phyloP scores from a whole-genome alignment of 805 yeast species.

The Candida boleticola region DNA sequence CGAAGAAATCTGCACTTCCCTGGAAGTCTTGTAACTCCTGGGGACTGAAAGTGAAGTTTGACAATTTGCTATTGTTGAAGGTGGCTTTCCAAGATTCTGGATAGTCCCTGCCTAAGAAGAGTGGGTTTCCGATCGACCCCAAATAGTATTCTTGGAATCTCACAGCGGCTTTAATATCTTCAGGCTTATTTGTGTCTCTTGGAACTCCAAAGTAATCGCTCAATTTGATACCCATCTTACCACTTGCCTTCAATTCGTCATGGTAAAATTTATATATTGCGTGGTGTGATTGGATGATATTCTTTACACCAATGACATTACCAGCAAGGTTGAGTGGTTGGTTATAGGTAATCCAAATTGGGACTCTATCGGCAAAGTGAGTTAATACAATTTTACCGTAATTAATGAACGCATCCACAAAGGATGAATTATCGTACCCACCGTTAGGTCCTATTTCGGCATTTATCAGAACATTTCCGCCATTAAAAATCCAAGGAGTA shows the following conservation, averaged over 20 bases:
- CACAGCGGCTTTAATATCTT: slow-evolving; percentile 23
- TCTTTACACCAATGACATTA: slow-evolving; percentile 19
- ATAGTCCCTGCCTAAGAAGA: slow-evolving; percentile 27
- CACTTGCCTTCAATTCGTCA: slow-evolving; percentile 21
- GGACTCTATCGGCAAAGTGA: slow-evolving; percentile 28
- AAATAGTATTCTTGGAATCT: slow-evolving; percentile 21
- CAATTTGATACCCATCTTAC: slow-evolving; percentile 24
- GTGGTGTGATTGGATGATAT: slow-evolving; percentile 24
- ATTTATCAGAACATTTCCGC: slow-evolving; percentile 4
- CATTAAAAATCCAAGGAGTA: slow-evolving; percentile 18
- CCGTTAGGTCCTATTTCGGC: slow-evolving; percentile 17
- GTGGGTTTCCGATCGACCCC: slow-evolving; percentile 27
- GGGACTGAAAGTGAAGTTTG: slow-evolving; percentile 14
- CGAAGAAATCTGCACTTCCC: slow-evolving; percentile 28
- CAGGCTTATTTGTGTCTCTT: slow-evolving; percentile 18
- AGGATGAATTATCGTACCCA: slow-evolving; percentile 23
- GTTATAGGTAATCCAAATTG: slow-evolving; percentile 28
- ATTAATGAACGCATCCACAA: slow-evolving; percentile 29
- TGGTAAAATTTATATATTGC: slow-evolving; percentile 20
- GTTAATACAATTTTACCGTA: slow-evolving; percentile 29
- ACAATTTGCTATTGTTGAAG: slow-evolving; percentile 13
- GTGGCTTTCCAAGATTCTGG: slow-evolving; percentile 21
- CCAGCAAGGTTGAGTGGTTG: slow-evolving; percentile 24
- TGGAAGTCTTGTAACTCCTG: slow-evolving; percentile 22
- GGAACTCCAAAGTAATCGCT: slow-evolving; percentile 26